Percentiles rank a stretch among this genome's conserved stretches.
These are phyloP conservation scores for Boletus edulis DNA, from an alignment of 768 basidiomycete species.

Conservation along the genomic window DNA sequence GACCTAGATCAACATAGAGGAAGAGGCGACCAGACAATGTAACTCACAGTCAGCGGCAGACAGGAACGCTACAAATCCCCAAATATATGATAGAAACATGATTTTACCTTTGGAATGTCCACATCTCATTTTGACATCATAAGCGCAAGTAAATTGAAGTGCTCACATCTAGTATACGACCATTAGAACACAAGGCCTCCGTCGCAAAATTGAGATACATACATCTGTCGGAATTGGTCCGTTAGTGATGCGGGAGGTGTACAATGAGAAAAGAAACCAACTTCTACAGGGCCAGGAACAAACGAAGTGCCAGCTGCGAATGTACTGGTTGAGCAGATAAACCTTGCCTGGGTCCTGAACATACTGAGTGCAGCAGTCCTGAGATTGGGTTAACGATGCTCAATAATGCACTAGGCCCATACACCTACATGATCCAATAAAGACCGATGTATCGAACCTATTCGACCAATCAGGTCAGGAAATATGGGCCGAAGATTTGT, in stretches of 20 bases:
- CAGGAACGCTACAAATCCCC: background rate
- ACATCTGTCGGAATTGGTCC: background rate
- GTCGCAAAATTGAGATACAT: background rate
- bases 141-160: background rate
- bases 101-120: background rate
- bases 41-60: constrained; percentile 6
- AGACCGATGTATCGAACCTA: background rate
- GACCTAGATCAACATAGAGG: background rate
- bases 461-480: background rate
- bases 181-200: no score
- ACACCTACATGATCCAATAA: background rate
- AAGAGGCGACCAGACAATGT: no score
- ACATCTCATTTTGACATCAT: no score
- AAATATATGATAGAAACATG: background rate
- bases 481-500: background rate
- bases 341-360: background rate
- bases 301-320: background rate
- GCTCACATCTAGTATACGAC: background rate
- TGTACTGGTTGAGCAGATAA: background rate
- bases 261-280: background rate
- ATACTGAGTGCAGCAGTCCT: background rate
- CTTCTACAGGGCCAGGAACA: background rate
- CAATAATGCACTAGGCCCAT: background rate
- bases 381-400: background rate
- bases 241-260: background rate